Evolutionary conservation across 2,329 filamentous ascomycete species (phyloP).

Genomic region (Lasiodiplodia citricola): DNA sequence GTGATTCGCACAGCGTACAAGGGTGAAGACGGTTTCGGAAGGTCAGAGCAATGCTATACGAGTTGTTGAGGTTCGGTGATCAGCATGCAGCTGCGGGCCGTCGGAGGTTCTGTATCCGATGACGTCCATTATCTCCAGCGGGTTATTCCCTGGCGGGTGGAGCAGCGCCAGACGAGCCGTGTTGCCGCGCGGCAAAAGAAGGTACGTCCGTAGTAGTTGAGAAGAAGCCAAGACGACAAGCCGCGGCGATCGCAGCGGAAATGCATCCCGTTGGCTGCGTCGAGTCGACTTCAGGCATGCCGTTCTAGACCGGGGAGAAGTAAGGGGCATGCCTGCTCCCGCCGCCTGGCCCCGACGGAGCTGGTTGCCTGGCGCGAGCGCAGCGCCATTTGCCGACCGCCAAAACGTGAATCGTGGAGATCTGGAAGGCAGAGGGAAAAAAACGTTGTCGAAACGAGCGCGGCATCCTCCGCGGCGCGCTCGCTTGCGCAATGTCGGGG

Average conservation of each 20-base stretch:
- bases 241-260: constrained; percentile 17
- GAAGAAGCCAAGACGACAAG: not conserved
- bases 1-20: no score
- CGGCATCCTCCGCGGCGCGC: constrained; percentile 7
- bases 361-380: constrained; percentile 1
- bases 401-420: constrained; percentile 5
- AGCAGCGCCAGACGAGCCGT: not conserved
- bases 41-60: no score
- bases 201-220: not conserved
- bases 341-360: not conserved
- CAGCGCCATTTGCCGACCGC: constrained; percentile 14
- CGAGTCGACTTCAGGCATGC: not conserved
- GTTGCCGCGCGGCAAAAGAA: constrained; percentile 8
- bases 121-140: no score
- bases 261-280: constrained; percentile 4
- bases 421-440: not conserved
- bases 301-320: not conserved
- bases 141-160: no score
- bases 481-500: constrained; percentile 1
- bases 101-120: no score
- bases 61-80: no score
- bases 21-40: no score
- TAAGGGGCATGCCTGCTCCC: constrained; percentile 16
- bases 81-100: no score
- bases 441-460: not conserved